Base-by-base conservation (phyloP, 371 early-diverging fungal species). In the Mucor piriformis region DNA sequence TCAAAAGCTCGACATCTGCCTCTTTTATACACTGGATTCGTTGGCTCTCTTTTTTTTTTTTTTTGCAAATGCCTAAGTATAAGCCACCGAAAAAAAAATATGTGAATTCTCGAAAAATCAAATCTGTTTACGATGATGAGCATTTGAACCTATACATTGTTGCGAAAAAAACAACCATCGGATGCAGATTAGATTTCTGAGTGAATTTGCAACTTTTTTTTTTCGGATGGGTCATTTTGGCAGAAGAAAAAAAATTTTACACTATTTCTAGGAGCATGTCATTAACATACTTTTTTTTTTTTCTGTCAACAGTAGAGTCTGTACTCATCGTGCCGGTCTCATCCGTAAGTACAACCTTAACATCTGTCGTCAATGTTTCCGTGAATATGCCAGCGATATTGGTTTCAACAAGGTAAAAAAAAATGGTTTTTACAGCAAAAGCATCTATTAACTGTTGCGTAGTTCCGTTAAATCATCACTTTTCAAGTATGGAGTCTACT, bases 341-440 rank as follows among this genome's bases (percentile, higher is more conserved):
- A 99, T 99, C 88, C 97, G 99, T 88, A 99, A 98, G 90, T 98
- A 99, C 90, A 90, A 89, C 70, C 84, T 99, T 61, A 92, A 97
- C 89, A 85, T 99, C 73, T 99, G 99, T 93, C 95, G 99, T 89
- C 98, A 99, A 88, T 99, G 99, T 91, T 99, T 99, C 94, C 98
- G 99, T 85, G 97, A 99, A 87, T 93, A 99, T 83, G 88, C 99
- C 77, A 83, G 79, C 63, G 97, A 96, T 77, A 99, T 99, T 84
- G 99, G 99, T 67, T 67, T 67, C 67, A 54, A 67, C 63, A 67
- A 67, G 67, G 67, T 67, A 63, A 59, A n/a, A 25, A 18, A 18
- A 42, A 8, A 18, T 18, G 20, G n/a, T n/a, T n/a, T n/a, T n/a
- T n/a, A n/a, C n/a, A n/a, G n/a, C n/a, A n/a, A 35, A 40, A 24